phyloP scores from a whole-genome alignment of 805 yeast genomes.

The Tetrapisispora nanseiensis region DNA sequence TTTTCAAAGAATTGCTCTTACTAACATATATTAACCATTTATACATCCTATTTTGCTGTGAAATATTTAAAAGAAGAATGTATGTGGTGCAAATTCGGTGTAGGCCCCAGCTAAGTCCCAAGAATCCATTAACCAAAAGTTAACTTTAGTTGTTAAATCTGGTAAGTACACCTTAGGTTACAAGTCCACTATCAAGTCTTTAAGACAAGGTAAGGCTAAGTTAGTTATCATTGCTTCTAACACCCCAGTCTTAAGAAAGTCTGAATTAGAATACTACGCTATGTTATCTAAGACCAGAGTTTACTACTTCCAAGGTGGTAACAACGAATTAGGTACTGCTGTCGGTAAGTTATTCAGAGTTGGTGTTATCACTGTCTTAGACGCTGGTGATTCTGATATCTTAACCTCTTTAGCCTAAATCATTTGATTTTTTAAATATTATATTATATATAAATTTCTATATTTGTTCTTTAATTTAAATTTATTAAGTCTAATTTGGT shows the following conservation, averaged over 20 bases:
- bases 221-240: constrained; percentile 95
- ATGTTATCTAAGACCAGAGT: constrained; percentile 95
- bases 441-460: constrained; percentile 1
- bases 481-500: constrained; percentile 1
- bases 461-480: constrained; percentile 1
- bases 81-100: constrained; percentile 1
- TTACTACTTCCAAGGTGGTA: constrained; percentile 99
- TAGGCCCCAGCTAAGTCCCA: constrained; percentile 91
- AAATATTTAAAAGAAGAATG: background rate
- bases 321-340: constrained; percentile 99
- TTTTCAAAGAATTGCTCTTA: too few relatives aligned
- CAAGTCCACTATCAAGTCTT: constrained; percentile 96
- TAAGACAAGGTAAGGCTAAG: constrained; percentile 99
- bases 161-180: constrained; percentile 99
- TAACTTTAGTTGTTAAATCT: constrained; percentile 95
- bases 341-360: constrained; percentile 99
- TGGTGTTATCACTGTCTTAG: constrained; percentile 91
- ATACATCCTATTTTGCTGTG: background rate
- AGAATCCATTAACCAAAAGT: constrained; percentile 95
- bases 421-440: constrained; percentile 9
- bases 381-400: constrained; percentile 99
- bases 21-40: too few relatives aligned
- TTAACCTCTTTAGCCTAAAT: constrained; percentile 48
- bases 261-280: constrained; percentile 99
- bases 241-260: constrained; percentile 99